Evolutionary conservation across 441 rosid species (phyloP), one percentile per base, ranked within the genome.

Genomic region (Erysimum pusillum): DNA sequence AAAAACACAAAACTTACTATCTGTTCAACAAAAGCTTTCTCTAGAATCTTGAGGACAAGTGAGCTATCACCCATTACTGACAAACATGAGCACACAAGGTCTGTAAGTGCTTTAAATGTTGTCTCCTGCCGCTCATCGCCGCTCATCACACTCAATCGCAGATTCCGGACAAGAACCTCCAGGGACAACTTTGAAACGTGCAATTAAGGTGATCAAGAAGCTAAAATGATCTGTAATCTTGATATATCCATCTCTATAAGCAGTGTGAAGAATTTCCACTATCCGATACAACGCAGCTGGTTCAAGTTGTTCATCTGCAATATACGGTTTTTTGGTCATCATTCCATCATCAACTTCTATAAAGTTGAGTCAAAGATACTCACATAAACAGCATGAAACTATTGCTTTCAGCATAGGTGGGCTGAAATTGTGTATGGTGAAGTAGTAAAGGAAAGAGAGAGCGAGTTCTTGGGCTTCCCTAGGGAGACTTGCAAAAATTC

Each of bases 401-500:
- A 93, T 68, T 15, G 99, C 85, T 62, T 84, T 82, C 87, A 96
- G 85, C 69, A 89, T 52, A 66, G 52, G 52, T 44, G 83, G 62
- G 60, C 85, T 87, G 79, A 93, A 71, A 66, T 73, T 79, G 46
- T 94, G 69, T 11, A 45, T 67, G 52, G 54, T 79, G 80, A 75
- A 90, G 65, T 92, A 92, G 83, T 83, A 89, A 51, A 92, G 90
- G 82, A 91, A 82, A 73, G 81, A 85, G 63, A 90, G 63, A 34
- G 97, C 73, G 61, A 89, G 80, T 69, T 92, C 94, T 83, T 92
- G 98, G 72, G 80, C 79, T 79, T 86, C 90, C 79, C 79, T 45
- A 20, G 91, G 84, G 79, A 94, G 97, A 71, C 79, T 86, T 46
- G 84, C 39, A 84, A 94, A 92, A 60, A 93, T 89, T 65, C 98